A percentile compares a stretch with the other conserved stretches of the same genome.
Evolutionary conservation across 768 basidiomycete species (phyloP).

Genomic region (Lentinula lateritia): DNA sequence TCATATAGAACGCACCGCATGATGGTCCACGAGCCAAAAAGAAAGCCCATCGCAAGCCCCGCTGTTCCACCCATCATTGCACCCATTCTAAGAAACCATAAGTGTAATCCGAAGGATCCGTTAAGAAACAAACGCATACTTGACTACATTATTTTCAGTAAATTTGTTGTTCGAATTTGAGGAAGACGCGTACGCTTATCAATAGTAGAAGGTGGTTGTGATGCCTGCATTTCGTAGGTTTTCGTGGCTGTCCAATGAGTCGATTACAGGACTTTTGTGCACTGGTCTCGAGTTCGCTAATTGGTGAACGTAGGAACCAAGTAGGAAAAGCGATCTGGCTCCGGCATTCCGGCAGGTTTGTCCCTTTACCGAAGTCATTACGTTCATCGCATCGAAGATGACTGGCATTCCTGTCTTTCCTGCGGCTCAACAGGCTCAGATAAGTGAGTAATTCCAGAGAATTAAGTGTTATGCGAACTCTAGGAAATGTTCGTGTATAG

Average conservation of each 20-base stretch:
- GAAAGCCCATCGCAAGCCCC: slow-evolving; percentile 94
- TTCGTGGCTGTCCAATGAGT: background rate
- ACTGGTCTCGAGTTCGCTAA: background rate
- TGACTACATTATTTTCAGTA: slow-evolving; percentile 35
- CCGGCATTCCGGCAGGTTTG: slow-evolving; percentile 5
- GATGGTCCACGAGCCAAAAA: slow-evolving; percentile 93
- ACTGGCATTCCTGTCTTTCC: slow-evolving; percentile 49
- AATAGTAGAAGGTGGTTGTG: slow-evolving; percentile 61
- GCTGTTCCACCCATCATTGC: slow-evolving; percentile 91
- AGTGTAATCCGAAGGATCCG: slow-evolving; percentile 4
- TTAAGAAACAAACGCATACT: slow-evolving; percentile 33
- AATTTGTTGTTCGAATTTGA: slow-evolving; percentile 5
- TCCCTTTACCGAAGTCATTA: too few relatives aligned
- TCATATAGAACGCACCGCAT: slow-evolving; percentile 53
- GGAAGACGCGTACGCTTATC: slow-evolving; percentile 56
- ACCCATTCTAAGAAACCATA: slow-evolving; percentile 62
- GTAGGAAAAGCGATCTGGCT: background rate
- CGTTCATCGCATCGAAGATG: background rate
- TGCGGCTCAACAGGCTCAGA: slow-evolving; percentile 78
- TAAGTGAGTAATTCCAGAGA: slow-evolving; percentile 48
- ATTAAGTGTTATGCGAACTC: background rate
- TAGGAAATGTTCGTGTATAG: slow-evolving; percentile 31
- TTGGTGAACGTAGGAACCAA: too few relatives aligned
- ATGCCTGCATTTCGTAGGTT: slow-evolving; percentile 12
- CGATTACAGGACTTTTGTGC: slow-evolving; percentile 23